phyloP scores from a whole-genome alignment of 305 asterid species.

The Fraxinus sp. region DNA sequence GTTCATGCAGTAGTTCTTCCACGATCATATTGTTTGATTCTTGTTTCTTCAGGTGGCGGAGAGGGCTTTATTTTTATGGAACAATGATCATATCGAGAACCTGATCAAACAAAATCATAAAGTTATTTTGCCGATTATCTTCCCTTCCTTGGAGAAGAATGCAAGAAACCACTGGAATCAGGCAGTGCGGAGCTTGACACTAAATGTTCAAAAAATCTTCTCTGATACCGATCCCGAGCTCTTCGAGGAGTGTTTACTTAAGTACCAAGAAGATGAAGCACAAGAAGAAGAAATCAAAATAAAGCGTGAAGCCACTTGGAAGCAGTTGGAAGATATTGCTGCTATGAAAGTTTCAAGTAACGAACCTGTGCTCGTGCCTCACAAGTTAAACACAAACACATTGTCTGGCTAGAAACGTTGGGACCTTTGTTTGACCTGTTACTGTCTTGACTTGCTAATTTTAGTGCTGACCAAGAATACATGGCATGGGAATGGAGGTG shows the following conservation, averaged over 20 bases:
- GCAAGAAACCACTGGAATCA: constrained; percentile 54
- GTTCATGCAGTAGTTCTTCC: neutral
- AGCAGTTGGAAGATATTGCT: constrained; percentile 6
- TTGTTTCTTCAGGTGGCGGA: constrained; percentile 44
- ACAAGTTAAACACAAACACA: neutral
- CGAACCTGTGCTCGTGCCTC: constrained; percentile 6
- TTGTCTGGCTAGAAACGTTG: neutral
- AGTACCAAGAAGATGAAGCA: constrained; percentile 5
- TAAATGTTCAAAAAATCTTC: constrained; percentile 25
- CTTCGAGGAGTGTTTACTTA: constrained; percentile 12
- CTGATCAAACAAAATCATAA: constrained; percentile 50
- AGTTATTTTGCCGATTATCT: constrained; percentile 47
- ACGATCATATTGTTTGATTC: constrained; percentile 5
- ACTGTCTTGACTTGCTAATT: neutral
- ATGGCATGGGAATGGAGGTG: neutral
- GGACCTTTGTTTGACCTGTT: neutral
- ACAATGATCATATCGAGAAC: constrained; percentile 52
- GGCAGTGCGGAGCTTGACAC: constrained; percentile 52
- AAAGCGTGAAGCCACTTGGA: constrained; percentile 15
- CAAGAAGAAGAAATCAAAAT: neutral
- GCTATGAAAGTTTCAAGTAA: constrained; percentile 11
- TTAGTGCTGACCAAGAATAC: neutral
- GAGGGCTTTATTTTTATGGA: constrained; percentile 53
- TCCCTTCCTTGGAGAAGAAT: constrained; percentile 45
- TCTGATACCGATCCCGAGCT: constrained; percentile 11